Evolutionary conservation across 2,329 filamentous ascomycete species (phyloP), one percentile per base, ranked within the genome.

Genomic region (Colletotrichum sp.): DNA sequence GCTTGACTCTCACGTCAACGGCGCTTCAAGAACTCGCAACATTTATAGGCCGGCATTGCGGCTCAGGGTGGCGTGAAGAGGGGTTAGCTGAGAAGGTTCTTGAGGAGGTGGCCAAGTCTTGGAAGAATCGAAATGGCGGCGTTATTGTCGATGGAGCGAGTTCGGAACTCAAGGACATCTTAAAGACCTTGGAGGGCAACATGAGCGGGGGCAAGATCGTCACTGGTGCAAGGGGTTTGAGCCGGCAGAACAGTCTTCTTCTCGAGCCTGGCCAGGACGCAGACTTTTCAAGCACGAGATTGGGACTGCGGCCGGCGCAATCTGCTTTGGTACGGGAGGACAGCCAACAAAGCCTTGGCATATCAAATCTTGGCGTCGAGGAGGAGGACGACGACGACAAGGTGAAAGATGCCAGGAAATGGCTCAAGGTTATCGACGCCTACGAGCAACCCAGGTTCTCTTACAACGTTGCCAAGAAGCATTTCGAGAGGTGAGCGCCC

Each of bases 41-140:
- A 2, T 99, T 99, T 84, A 94, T 99, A 69, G 98, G 97, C 13
- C 93, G 95, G 80, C 94, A 98, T 84, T 99, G 97, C 84, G 97
- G 97, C 39, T 96, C 96, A 73, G 95, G 93, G 93, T 99, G 97
- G 97, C 92, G 96, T 80, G 96, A 99, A 86, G 96, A 98, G 83
- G 96, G 98, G 0, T 88, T 98, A 36, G 97, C 96, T 4, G 98
- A 99, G 84, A 94, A 93, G 79, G 95, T 98, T 15, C 87, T 99
- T 44, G 97, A 99, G 81, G 97, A 99, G 84, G 92, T 96, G 9
- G 96, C 97, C 2, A 94, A 95, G 84, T 91, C 92, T 79, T 99
- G 97, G 98, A 99, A 98, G 87, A 95, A 93, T 79, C 90, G 94
- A 76, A 96, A 95, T 82, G 95, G 95, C 2, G 95, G 95, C 26